phyloP scores from a whole-genome alignment of 1,284 basidiomycete genomes.

The Chalciporus piperatoides region DNA sequence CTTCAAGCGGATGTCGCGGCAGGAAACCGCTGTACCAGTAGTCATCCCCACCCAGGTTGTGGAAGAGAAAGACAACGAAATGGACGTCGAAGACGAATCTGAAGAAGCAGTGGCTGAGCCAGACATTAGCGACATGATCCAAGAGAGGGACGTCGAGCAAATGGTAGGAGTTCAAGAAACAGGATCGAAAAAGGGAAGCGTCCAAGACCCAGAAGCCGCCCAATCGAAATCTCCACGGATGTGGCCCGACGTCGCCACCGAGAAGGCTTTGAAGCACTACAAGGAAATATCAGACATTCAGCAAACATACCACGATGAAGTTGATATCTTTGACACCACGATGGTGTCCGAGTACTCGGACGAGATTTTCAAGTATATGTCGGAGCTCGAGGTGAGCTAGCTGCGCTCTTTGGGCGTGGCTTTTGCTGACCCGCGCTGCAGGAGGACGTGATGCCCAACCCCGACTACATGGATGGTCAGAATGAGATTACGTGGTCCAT shows the following conservation, averaged over 20 bases:
- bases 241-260: constrained; percentile 70
- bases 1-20: constrained; percentile 42
- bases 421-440: constrained; percentile 34
- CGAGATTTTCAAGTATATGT: constrained; percentile 98
- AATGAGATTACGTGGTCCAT: constrained; percentile 94
- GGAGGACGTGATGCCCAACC: constrained; percentile 87
- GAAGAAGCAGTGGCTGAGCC: constrained; percentile 31
- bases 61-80: constrained; percentile 46
- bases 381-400: constrained; percentile 72
- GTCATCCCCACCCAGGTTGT: constrained; percentile 33
- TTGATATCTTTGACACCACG: constrained; percentile 87
- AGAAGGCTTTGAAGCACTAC: constrained; percentile 52
- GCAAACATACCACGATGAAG: constrained; percentile 71
- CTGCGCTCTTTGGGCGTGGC: not conserved
- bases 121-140: constrained; percentile 34
- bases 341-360: constrained; percentile 99
- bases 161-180: constrained; percentile 47
- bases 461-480: constrained; percentile 94
- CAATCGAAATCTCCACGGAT: constrained; percentile 44
- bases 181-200: constrained; percentile 46
- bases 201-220: constrained; percentile 36
- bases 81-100: constrained; percentile 55
- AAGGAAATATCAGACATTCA: constrained; percentile 66
- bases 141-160: constrained; percentile 54
- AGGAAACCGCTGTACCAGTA: constrained; percentile 38